Conservation (phyloP, 306 rosid species). For the Casuarina glauca region DNA sequence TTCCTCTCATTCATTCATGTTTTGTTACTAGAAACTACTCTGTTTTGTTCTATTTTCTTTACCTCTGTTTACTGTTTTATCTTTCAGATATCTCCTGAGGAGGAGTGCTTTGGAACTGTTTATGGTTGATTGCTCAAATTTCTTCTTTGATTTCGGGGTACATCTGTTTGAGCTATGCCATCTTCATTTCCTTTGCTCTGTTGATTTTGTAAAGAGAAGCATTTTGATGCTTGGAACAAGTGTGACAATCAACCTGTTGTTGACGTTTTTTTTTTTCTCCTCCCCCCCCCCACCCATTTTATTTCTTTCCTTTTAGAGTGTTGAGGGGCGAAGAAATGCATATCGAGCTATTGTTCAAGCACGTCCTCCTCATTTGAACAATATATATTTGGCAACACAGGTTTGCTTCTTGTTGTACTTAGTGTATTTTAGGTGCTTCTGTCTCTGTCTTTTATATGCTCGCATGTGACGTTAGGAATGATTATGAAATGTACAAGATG, state of each 20-base stretch:
- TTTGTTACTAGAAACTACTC: constrained; percentile 6
- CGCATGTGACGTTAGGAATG: constrained; percentile 16
- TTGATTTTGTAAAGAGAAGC: constrained; percentile 9
- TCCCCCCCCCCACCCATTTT: constrained; percentile 11
- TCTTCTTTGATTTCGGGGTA: constrained; percentile 99
- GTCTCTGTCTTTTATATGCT: constrained; percentile 5
- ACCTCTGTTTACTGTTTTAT: constrained; percentile 18
- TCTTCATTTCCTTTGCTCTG: constrained; percentile 11
- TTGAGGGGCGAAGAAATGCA: constrained; percentile 82
- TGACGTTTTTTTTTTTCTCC: constrained; percentile 1
- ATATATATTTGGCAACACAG: constrained; percentile 93
- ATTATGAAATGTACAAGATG: neutral
- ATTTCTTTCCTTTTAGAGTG: constrained; percentile 52
- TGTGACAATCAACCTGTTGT: constrained; percentile 15
- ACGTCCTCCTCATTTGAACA: constrained; percentile 82
- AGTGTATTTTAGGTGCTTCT: neutral
- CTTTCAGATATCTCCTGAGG: constrained; percentile 81
- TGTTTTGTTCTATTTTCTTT: constrained; percentile 18
- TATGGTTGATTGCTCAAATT: constrained; percentile 90
- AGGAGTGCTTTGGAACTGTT: constrained; percentile 96
- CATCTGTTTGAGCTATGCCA: constrained; percentile 24
- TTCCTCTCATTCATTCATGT: constrained; percentile 15
- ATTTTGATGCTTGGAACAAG: constrained; percentile 21
- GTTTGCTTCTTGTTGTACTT: constrained; percentile 36
- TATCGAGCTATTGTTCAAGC: constrained; percentile 94